Percentiles rank a stretch among this genome's conserved stretches.
Evolutionary conservation across 805 yeast species (phyloP).

Genomic region (Saccharomycopsis javanensis): DNA sequence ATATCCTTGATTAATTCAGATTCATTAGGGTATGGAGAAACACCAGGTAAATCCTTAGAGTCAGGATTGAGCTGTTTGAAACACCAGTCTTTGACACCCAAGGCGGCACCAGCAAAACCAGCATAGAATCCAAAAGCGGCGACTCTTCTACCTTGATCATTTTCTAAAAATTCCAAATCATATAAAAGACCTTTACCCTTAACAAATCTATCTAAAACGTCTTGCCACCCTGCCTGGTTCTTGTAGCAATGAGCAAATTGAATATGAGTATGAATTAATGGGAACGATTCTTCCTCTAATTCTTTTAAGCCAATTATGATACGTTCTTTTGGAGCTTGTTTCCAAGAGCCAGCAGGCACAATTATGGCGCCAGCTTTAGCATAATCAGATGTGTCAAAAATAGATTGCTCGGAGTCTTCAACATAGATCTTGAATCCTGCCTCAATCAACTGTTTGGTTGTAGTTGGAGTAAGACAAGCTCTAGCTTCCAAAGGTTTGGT

Average conservation of each 20-base stretch:
- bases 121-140: slow-evolving; percentile 99
- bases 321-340: slow-evolving; percentile 79
- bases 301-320: slow-evolving; percentile 91
- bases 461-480: slow-evolving; percentile 91
- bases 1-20: slow-evolving; percentile 62
- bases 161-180: slow-evolving; percentile 89
- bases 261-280: slow-evolving; percentile 89
- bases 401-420: slow-evolving; percentile 79
- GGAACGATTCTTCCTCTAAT: slow-evolving; percentile 80
- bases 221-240: slow-evolving; percentile 95
- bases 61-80: slow-evolving; percentile 64
- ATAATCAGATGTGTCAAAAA: slow-evolving; percentile 70
- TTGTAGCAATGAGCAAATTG: slow-evolving; percentile 99
- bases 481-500: slow-evolving; percentile 95
- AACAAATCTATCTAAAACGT: slow-evolving; percentile 81
- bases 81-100: slow-evolving; percentile 92
- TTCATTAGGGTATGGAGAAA: slow-evolving; percentile 78
- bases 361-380: slow-evolving; percentile 71
- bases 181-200: slow-evolving; percentile 85
- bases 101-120: slow-evolving; percentile 99
- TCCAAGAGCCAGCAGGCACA: slow-evolving; percentile 94
- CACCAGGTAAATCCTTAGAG: slow-evolving; percentile 63
- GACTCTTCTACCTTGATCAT: slow-evolving; percentile 94
- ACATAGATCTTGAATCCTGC: slow-evolving; percentile 86
- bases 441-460: slow-evolving; percentile 71